Evolutionary conservation across 768 basidiomycete genomes (phyloP), one percentile per base, ranked within the genome.

Genomic region (Xanthoconium stramineum): DNA sequence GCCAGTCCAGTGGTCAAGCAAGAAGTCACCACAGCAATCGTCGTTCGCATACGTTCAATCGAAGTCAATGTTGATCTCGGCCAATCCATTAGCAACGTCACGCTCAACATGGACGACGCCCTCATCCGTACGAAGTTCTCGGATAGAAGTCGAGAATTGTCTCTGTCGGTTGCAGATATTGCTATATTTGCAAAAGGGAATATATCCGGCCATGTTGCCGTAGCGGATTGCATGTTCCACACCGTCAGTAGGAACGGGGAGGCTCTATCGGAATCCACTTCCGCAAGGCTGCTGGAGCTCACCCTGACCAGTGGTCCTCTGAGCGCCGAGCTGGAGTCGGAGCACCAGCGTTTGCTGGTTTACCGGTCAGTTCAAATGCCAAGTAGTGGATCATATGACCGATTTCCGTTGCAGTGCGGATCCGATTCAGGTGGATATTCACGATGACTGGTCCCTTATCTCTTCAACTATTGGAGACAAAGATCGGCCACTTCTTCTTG

Each of bases 41-140:
- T 94, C 14, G 63, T 94, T 52, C 85, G 89, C 35, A 76, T 94
- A 46, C 83, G 91, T 20, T 80, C 80, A 47, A 83, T 94, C 52
- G 80, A 81, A 33, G 74, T 97, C 38, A 83, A 86, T 47, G 81
- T 90, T 7, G 91, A 97, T 66, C 81, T 98, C 29, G 92, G 92
- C 9, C 89, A 91, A 64, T 89, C 89, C 1, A 94, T 98, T 61
- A 86, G 87, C 53, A 78, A 77, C 30, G 75, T 89, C 47, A 82
- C 80, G 30, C 74, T 97, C 29, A 79, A 85, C 56, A 74, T 95
- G 52, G 74, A 77, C 24, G 78, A 88, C 48, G 78, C 85, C 10
- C 74, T 87, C 20, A 63, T 94, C 44, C 81, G 85, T 19, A 89
- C 88, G 15, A 81, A 79, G 55, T 70, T 94, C 44, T 85, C 84